These are phyloP conservation scores for Pseudocercospora musae DNA, from an alignment of 2,329 filamentous ascomycete genomes.

Conservation along the genomic window DNA sequence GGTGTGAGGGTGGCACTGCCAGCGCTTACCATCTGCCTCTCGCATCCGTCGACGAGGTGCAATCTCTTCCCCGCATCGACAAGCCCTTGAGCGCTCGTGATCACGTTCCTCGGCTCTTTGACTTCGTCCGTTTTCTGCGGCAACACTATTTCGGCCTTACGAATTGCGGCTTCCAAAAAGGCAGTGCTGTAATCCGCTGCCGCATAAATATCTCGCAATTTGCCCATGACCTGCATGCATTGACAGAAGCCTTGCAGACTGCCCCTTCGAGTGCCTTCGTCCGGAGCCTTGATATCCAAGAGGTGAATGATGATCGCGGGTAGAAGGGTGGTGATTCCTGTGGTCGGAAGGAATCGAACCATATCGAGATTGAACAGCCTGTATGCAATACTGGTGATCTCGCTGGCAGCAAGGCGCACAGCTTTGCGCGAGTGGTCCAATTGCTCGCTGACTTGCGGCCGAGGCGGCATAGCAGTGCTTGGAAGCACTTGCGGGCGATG, in stretches of 20 bases:
- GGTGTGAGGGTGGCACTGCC: slow-evolving; percentile 28
- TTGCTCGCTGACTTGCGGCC: slow-evolving; percentile 58
- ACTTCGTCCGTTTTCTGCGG: slow-evolving; percentile 39
- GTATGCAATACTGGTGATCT: slow-evolving; percentile 80
- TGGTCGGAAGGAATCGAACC: slow-evolving; percentile 79
- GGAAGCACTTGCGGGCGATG: slow-evolving; percentile 89
- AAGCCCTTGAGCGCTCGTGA: slow-evolving; percentile 46
- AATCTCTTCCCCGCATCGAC: slow-evolving; percentile 45
- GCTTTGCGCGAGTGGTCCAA: slow-evolving; percentile 80
- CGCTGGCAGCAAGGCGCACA: slow-evolving; percentile 76
- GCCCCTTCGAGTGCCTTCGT: slow-evolving; percentile 65
- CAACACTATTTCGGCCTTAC: slow-evolving; percentile 77
- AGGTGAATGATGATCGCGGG: slow-evolving; percentile 93
- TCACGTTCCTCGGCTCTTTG: slow-evolving; percentile 32
- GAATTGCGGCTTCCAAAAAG: slow-evolving; percentile 87
- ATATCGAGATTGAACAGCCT: slow-evolving; percentile 70
- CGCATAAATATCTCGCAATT: slow-evolving; percentile 82
- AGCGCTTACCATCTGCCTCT: neutral
- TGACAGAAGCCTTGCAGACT: slow-evolving; percentile 80
- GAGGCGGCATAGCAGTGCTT: slow-evolving; percentile 49
- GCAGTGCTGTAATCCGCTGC: slow-evolving; percentile 95
- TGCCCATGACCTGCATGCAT: slow-evolving; percentile 89
- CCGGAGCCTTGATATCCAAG: slow-evolving; percentile 82
- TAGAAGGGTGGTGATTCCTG: slow-evolving; percentile 83
- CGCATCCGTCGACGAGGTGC: slow-evolving; percentile 29